These are phyloP conservation scores for Sporothrix euskadiensis DNA, from an alignment of 2,329 filamentous ascomycete genomes.

Conservation along the genomic window DNA sequence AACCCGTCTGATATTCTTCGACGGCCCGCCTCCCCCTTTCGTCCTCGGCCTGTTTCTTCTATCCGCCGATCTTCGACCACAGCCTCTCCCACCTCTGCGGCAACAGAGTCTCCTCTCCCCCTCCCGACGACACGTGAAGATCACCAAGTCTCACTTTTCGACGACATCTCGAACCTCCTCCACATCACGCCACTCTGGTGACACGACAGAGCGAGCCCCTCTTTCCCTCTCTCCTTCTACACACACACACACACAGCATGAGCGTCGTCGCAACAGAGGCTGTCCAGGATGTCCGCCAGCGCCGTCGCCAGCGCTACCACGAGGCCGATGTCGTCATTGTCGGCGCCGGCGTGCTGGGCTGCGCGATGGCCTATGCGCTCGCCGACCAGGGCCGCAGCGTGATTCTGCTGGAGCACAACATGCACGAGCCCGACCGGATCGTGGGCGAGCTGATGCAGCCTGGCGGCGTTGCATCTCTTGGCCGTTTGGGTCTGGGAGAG, in stretches of 20 bases:
- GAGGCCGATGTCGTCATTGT: slow-evolving; percentile 86
- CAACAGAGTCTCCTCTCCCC: background rate
- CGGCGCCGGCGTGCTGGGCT: slow-evolving; percentile 87
- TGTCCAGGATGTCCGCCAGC: slow-evolving; percentile 29
- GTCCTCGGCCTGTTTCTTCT: background rate
- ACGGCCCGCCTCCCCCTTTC: background rate
- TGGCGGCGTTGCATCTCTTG: slow-evolving; percentile 79
- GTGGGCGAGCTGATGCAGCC: slow-evolving; percentile 95
- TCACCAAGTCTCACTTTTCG: background rate
- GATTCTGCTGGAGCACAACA: slow-evolving; percentile 80
- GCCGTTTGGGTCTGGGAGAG: slow-evolving; percentile 74
- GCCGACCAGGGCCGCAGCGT: slow-evolving; percentile 90
- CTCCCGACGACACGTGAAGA: background rate
- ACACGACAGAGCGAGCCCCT: background rate
- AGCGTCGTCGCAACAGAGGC: slow-evolving; percentile 1
- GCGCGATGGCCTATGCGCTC: slow-evolving; percentile 78
- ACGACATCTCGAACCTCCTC: background rate
- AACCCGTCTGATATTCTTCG: background rate
- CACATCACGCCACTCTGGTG: background rate
- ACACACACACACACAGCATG: background rate
- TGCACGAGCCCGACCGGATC: slow-evolving; percentile 93
- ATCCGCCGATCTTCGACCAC: background rate
- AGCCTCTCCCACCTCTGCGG: background rate
- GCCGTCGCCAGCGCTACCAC: slow-evolving; percentile 56
- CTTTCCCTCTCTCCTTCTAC: background rate